Evolutionary conservation across 2,329 filamentous ascomycete genomes (phyloP), one percentile per base, ranked within the genome.

Genomic region (Magnaporthiopsis rhizophila): DNA sequence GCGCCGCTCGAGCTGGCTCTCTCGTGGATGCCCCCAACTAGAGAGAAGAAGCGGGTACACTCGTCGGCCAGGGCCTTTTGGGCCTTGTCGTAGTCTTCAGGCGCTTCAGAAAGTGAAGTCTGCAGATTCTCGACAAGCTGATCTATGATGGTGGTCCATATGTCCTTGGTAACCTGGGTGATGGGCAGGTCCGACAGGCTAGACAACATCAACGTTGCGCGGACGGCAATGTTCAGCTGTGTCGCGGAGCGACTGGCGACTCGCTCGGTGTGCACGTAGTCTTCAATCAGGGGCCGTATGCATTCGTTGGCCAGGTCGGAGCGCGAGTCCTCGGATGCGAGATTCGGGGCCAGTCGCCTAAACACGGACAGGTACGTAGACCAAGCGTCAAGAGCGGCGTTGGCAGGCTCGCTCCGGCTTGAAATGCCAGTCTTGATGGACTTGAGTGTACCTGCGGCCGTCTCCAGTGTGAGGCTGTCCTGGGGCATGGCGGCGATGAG

Each of bases 101-200:
- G 92, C 64, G 94, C 87, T 71, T 94, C 92, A 0, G 93, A 92
- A 6, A 91, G 82, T 0, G 92, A 96, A 7, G 85, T 84, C 64
- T 87, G 87, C 65, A 97, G 86, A 53, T 84, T 82, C 38, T 86
- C 79, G 32, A 88, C 79, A n/a, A 97, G 76, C 0, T 80, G 74
- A 1, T 83, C 77, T 0, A 85, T 83, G n/a, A 92, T 75, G 1
- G 78, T 78, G 2, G 79, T 74, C 90, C 91, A 95, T 67, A 88
- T 79, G 3, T 79, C 74, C 21, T 78, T 73, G 0, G 90, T 78
- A 0, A 83, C 77, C 3, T 77, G 69, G 0, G 81, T 74, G 3
- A 87, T 68, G 2, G 80, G 75, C 0, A 76, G 65, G 13, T 77
- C 76, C 2, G 76, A 72, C 0, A 78, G 74, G 9, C 77, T 74